Percentiles rank a stretch among this genome's conserved stretches.
phyloP scores from a whole-genome alignment of 768 basidiomycete species.

The Austroboletus festivus region DNA sequence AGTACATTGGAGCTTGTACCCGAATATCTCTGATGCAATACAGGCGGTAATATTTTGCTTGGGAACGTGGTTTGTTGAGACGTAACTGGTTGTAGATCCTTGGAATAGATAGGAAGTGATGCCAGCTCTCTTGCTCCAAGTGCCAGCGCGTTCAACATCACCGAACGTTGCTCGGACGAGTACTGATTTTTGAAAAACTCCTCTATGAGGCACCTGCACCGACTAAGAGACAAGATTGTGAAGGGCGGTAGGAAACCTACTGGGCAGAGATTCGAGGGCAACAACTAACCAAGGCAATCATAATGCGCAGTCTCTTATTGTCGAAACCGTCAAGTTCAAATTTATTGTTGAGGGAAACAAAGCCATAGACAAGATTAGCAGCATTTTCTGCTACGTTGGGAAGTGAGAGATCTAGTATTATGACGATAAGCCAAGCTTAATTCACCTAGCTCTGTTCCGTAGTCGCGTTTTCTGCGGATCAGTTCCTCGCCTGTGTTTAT shows the following conservation, averaged over 20 bases:
- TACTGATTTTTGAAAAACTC: constrained; percentile 95
- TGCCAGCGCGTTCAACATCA: constrained; percentile 83
- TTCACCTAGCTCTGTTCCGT: constrained; percentile 84
- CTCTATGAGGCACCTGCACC: constrained; percentile 71
- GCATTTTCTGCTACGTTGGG: constrained; percentile 82
- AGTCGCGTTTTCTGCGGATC: constrained; percentile 78
- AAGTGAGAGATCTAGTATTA: constrained; percentile 2
- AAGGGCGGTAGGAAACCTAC: constrained; percentile 44
- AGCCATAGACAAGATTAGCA: constrained; percentile 69
- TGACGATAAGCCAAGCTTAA: background rate
- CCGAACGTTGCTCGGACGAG: constrained; percentile 79
- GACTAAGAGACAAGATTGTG: constrained; percentile 1
- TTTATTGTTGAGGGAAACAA: constrained; percentile 76
- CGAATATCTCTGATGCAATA: constrained; percentile 69
- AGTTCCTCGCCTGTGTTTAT: constrained; percentile 77
- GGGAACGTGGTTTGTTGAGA: constrained; percentile 57
- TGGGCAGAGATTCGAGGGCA: constrained; percentile 75
- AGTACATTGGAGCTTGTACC: constrained; percentile 42
- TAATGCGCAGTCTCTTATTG: constrained; percentile 65
- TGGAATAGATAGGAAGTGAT: constrained; percentile 35
- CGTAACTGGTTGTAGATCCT: constrained; percentile 31
- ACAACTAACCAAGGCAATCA: constrained; percentile 79
- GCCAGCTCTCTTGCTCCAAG: constrained; percentile 84
- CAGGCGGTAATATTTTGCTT: constrained; percentile 71
- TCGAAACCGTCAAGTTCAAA: constrained; percentile 83